These are phyloP conservation scores for Marsdenia floribunda DNA, from an alignment of 257 asterid genomes.

Conservation along the genomic window DNA sequence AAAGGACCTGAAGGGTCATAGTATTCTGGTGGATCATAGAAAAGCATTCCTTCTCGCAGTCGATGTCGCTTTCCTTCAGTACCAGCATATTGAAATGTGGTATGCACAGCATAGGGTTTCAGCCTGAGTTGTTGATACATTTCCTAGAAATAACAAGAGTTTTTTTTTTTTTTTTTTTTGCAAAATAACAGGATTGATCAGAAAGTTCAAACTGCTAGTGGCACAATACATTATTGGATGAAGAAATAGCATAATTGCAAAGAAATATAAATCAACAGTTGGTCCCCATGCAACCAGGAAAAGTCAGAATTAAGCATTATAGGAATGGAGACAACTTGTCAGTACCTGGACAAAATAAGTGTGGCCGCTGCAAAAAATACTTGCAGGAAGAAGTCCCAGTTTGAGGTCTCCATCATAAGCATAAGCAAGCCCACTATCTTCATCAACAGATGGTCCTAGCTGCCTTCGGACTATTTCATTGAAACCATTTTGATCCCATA, in stretches of 20 bases:
- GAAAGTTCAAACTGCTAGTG: constrained; percentile 1
- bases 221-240: background rate
- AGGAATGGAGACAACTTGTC: constrained; percentile 1
- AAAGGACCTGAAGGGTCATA: constrained; percentile 74
- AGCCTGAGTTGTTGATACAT: constrained; percentile 78
- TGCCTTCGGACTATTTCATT: constrained; percentile 73
- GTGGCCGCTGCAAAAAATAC: constrained; percentile 98
- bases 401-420: constrained; percentile 97
- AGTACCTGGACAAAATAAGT: constrained; percentile 95
- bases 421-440: constrained; percentile 89
- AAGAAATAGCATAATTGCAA: background rate
- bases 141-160: constrained; percentile 37
- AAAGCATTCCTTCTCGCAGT: constrained; percentile 89
- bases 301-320: background rate
- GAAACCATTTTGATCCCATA: constrained; percentile 99
- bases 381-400: constrained; percentile 93
- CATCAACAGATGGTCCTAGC: constrained; percentile 95
- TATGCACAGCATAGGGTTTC: constrained; percentile 93
- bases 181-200: background rate
- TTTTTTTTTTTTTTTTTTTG: too few relatives aligned
- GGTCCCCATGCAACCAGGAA: background rate
- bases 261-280: background rate
- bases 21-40: constrained; percentile 86
- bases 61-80: constrained; percentile 98
- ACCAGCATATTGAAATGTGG: constrained; percentile 96